Evolutionary conservation across 805 yeast genomes (phyloP).

Genomic region (Komagataella populi): DNA sequence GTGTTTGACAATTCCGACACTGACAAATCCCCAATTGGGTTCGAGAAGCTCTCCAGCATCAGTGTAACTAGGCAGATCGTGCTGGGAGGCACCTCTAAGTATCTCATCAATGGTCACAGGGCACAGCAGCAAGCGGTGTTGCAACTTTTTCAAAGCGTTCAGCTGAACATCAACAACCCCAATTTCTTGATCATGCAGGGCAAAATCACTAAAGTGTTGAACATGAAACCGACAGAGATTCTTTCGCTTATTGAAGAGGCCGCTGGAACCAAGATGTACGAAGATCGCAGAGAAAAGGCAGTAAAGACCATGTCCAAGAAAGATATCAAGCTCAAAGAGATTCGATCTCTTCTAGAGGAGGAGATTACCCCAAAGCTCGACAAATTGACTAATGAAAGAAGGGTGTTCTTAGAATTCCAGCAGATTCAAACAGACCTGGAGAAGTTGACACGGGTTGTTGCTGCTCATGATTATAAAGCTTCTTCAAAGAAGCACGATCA

Average conservation of each 20-base stretch:
- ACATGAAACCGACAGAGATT: slow-evolving; percentile 90
- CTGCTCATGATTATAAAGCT: slow-evolving; percentile 56
- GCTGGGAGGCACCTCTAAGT: slow-evolving; percentile 85
- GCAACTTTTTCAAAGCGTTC: slow-evolving; percentile 86
- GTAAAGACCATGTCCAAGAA: slow-evolving; percentile 85
- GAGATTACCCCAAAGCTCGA: slow-evolving; percentile 91
- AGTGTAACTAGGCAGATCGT: slow-evolving; percentile 87
- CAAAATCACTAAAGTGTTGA: slow-evolving; percentile 89
- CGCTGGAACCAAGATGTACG: slow-evolving; percentile 93
- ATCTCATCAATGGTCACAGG: slow-evolving; percentile 87
- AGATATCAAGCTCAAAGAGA: slow-evolving; percentile 72
- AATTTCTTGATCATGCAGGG: slow-evolving; percentile 98
- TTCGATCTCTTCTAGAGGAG: slow-evolving; percentile 56
- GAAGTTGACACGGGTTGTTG: slow-evolving; percentile 55
- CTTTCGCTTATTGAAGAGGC: slow-evolving; percentile 92
- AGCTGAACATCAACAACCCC: slow-evolving; percentile 91
- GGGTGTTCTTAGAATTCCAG: slow-evolving; percentile 75
- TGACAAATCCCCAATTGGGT: slow-evolving; percentile 74
- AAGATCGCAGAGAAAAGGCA: slow-evolving; percentile 85
- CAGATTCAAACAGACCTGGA: slow-evolving; percentile 74
- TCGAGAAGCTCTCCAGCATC: slow-evolving; percentile 61
- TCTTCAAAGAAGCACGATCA: slow-evolving; percentile 26
- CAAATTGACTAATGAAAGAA: slow-evolving; percentile 66
- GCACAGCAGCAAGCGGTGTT: slow-evolving; percentile 91
- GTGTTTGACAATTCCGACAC: slow-evolving; percentile 83